Evolutionary conservation across 805 yeast species (phyloP).

Genomic region (Zygotorulaspora danielsina): DNA sequence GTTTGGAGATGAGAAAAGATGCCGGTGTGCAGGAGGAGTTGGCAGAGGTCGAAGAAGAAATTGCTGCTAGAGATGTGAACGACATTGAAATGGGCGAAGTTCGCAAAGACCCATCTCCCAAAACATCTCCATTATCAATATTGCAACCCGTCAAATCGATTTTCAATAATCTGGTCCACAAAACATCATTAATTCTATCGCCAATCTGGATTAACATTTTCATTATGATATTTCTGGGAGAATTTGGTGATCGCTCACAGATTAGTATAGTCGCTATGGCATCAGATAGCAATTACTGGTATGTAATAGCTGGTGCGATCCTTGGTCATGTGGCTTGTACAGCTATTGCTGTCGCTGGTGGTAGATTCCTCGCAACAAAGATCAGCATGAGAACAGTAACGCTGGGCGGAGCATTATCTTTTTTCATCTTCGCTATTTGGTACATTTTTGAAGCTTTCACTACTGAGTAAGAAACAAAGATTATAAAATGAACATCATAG

Average conservation of each 20-base stretch:
- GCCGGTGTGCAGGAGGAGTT: conserved; percentile 91
- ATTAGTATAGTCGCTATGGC: conserved; percentile 98
- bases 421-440: conserved; percentile 73
- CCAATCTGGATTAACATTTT: conserved; percentile 94
- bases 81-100: conserved; percentile 56
- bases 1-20: conserved; percentile 71
- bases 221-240: conserved; percentile 93
- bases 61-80: conserved; percentile 57
- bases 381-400: conserved; percentile 91
- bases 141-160: conserved; percentile 6
- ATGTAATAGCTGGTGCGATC: conserved; percentile 82
- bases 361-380: conserved; percentile 81
- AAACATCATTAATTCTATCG: conserved; percentile 62
- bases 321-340: conserved; percentile 89
- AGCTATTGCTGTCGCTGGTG: conserved; percentile 87
- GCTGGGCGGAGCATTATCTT: conserved; percentile 83
- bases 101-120: conserved; percentile 12
- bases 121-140: conserved; percentile 3
- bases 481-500: neutral
- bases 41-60: conserved; percentile 95
- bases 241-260: conserved; percentile 99
- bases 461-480: conserved; percentile 2
- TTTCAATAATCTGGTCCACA: conserved; percentile 25
- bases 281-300: conserved; percentile 90
- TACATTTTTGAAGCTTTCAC: conserved; percentile 67